Conservation (phyloP, 768 basidiomycete species). For the Tephrocybe sp. region DNA sequence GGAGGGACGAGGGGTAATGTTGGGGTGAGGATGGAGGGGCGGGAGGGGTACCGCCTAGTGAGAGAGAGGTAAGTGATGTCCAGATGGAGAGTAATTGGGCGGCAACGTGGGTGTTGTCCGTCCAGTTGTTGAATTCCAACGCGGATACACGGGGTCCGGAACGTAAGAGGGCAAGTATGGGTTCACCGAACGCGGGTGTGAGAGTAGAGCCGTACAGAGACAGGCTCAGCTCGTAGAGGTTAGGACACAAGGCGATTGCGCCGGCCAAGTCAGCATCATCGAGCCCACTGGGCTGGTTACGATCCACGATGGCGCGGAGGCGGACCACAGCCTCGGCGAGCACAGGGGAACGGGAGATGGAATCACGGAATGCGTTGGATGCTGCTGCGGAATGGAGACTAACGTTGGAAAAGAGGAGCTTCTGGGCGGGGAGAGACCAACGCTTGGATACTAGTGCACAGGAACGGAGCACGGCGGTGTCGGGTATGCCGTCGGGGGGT, state of each 20-base stretch:
- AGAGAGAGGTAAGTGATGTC: constrained; percentile 55
- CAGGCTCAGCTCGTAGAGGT: constrained; percentile 54
- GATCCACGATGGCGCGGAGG: constrained; percentile 60
- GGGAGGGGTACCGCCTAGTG: constrained; percentile 60
- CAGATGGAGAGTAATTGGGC: constrained; percentile 65
- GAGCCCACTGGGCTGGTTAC: constrained; percentile 64
- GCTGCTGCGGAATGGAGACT: constrained; percentile 52
- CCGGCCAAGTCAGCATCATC: constrained; percentile 56
- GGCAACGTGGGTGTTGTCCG: constrained; percentile 56
- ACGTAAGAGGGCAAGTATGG: constrained; percentile 50
- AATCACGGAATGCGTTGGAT: constrained; percentile 52
- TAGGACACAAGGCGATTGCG: constrained; percentile 59
- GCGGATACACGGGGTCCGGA: constrained; percentile 53
- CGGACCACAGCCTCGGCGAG: constrained; percentile 54
- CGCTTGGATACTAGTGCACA: constrained; percentile 66
- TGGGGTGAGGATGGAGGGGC: constrained; percentile 42
- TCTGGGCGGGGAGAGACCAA: constrained; percentile 68
- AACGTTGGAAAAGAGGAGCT: constrained; percentile 60
- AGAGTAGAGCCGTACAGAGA: constrained; percentile 57
- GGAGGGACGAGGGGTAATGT: constrained; percentile 48
- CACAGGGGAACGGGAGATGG: constrained; percentile 45
- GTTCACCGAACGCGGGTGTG: constrained; percentile 55
- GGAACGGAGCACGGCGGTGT: constrained; percentile 44
- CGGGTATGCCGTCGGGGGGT: constrained; percentile 31
- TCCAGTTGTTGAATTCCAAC: constrained; percentile 72